phyloP scores from a whole-genome alignment of 208 protist species.

The Trypanosoma grayi region DNA sequence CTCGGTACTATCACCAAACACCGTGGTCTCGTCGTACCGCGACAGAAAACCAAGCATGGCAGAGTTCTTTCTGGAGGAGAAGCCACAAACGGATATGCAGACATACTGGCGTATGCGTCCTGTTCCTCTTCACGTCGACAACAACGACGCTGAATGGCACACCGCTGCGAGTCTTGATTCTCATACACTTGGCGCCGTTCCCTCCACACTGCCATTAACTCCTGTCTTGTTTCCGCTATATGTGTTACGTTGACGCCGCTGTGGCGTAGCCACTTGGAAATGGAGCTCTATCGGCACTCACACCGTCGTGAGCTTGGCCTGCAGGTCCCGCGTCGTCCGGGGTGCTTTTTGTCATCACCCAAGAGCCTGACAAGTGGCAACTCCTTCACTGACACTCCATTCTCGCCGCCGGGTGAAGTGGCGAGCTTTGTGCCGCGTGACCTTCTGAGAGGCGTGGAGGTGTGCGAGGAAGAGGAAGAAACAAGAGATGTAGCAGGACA shows the following conservation, averaged over 20 bases:
- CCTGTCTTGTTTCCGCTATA: conserved; percentile 1
- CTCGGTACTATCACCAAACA: background rate
- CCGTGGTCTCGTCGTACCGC: background rate
- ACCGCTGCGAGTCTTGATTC: background rate
- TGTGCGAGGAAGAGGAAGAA: background rate
- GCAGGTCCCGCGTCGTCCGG: background rate
- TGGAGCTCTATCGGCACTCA: background rate
- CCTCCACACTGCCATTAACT: background rate
- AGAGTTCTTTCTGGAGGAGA: background rate
- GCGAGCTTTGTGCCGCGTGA: background rate
- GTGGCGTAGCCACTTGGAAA: background rate
- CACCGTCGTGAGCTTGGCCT: background rate
- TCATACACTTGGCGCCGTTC: background rate
- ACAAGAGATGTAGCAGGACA: background rate
- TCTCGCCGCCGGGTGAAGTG: background rate
- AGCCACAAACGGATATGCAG: background rate
- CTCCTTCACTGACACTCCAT: background rate
- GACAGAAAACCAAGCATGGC: too few species aligned
- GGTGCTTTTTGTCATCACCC: background rate
- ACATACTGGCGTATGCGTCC: background rate
- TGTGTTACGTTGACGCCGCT: background rate
- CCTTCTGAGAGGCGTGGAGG: background rate
- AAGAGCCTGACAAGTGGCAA: background rate
- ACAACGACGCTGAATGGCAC: background rate
- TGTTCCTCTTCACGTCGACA: background rate